Evolutionary conservation across 305 asterid genomes (phyloP).

Genomic region (Galium porrigens): DNA sequence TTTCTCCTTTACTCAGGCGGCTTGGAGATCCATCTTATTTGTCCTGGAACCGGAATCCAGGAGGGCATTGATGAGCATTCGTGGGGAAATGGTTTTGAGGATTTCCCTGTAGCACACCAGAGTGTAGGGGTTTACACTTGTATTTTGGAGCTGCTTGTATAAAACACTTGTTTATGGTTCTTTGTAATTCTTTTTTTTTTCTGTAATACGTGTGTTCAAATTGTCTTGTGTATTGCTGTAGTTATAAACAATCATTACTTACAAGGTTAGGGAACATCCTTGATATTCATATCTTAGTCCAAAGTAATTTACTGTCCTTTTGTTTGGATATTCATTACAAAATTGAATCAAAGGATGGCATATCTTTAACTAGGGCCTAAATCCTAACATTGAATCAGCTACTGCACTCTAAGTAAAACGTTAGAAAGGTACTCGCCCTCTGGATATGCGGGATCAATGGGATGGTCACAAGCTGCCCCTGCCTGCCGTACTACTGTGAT

Average conservation of each 20-base stretch:
- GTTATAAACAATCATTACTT: slow-evolving; percentile 2
- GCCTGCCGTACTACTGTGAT: slow-evolving; percentile 60
- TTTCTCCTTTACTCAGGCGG: slow-evolving; percentile 43
- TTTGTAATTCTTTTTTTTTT: background rate
- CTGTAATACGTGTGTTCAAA: background rate
- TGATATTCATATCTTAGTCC: background rate
- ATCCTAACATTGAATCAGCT: background rate
- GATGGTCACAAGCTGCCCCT: slow-evolving; percentile 84
- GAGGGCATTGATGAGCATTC: slow-evolving; percentile 37
- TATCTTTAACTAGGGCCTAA: background rate
- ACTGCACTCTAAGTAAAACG: slow-evolving; percentile 53
- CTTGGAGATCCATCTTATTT: slow-evolving; percentile 93
- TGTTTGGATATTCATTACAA: background rate
- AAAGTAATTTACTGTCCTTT: background rate
- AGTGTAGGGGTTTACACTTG: background rate
- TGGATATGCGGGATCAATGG: slow-evolving; percentile 71
- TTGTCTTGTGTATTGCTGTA: background rate
- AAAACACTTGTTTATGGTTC: background rate
- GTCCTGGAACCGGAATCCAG: slow-evolving; percentile 91
- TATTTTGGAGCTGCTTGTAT: slow-evolving; percentile 8
- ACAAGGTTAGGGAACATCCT: background rate
- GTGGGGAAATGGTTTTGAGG: slow-evolving; percentile 3
- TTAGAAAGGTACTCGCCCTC: slow-evolving; percentile 79
- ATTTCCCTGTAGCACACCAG: background rate
- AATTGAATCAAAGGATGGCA: background rate